phyloP scores from a whole-genome alignment of 305 asterid species.

The Ajuga reptans region DNA sequence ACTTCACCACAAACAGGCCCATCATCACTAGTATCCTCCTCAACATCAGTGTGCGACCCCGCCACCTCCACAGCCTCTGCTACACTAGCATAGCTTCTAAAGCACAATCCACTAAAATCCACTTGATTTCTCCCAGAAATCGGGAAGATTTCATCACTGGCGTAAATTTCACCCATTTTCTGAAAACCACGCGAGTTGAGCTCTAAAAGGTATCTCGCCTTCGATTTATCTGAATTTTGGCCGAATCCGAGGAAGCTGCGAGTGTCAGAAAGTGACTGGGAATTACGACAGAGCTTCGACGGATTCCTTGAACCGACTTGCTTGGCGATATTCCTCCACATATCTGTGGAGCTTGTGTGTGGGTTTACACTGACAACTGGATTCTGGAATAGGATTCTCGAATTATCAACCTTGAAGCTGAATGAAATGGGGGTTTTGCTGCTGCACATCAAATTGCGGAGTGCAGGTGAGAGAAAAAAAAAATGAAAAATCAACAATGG shows the following conservation, averaged over 20 bases:
- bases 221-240: conserved; percentile 28
- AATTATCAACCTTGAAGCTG: conserved; percentile 28
- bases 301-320: conserved; percentile 33
- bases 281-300: conserved; percentile 19
- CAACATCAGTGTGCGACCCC: conserved; percentile 44
- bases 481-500: neutral
- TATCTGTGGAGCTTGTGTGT: conserved; percentile 35
- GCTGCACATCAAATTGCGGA: conserved; percentile 50
- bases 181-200: conserved; percentile 21
- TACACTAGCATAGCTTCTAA: conserved; percentile 50
- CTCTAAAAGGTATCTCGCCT: conserved; percentile 10
- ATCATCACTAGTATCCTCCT: conserved; percentile 31
- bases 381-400: conserved; percentile 22
- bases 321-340: conserved; percentile 66
- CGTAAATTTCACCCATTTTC: conserved; percentile 18
- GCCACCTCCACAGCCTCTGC: conserved; percentile 59
- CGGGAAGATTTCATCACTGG: conserved; percentile 21
- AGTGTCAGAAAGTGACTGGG: conserved; percentile 26
- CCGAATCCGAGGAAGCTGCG: conserved; percentile 41
- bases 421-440: conserved; percentile 32
- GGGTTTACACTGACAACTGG: conserved; percentile 23
- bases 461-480: neutral
- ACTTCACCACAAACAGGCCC: conserved; percentile 40
- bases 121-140: conserved; percentile 19
- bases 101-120: conserved; percentile 26